phyloP scores from a whole-genome alignment of 2,329 filamentous ascomycete genomes.

The Apiospora aurea region DNA sequence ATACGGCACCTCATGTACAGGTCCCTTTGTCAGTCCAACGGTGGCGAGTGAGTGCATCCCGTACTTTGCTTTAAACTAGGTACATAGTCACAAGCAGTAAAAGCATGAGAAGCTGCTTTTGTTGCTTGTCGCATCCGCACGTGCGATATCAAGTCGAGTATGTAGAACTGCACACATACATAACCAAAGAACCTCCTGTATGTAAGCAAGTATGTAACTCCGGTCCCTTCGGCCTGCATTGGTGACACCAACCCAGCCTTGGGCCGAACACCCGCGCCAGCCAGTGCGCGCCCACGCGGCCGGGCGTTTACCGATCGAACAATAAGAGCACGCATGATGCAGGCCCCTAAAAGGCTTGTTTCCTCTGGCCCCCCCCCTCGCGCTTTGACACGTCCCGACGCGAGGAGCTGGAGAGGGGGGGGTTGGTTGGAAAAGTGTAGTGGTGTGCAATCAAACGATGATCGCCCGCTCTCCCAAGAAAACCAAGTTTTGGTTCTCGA shows the following conservation, averaged over 20 bases:
- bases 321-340: slow-evolving; percentile 12
- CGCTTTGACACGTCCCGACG: not conserved
- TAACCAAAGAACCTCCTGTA: too few relatives aligned
- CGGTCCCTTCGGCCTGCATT: not conserved
- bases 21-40: too few relatives aligned
- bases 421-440: not conserved
- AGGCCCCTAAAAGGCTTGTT: slow-evolving; percentile 19
- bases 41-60: not conserved
- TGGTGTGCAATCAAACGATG: not conserved
- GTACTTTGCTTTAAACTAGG: too few relatives aligned
- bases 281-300: not conserved
- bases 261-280: not conserved
- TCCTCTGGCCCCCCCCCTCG: not conserved
- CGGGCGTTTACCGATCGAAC: not conserved
- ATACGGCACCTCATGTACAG: not conserved
- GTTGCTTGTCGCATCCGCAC: not conserved
- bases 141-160: not conserved
- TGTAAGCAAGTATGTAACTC: not conserved
- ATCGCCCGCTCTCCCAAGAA: not conserved
- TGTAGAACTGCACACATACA: too few relatives aligned
- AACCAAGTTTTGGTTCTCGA: not conserved
- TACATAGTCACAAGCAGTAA: not conserved
- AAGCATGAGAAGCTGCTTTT: too few relatives aligned
- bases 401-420: not conserved
- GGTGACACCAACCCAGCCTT: not conserved